Conservation (phyloP, 139 green algal genomes). For the Edaphochlamys debaryana region DNA sequence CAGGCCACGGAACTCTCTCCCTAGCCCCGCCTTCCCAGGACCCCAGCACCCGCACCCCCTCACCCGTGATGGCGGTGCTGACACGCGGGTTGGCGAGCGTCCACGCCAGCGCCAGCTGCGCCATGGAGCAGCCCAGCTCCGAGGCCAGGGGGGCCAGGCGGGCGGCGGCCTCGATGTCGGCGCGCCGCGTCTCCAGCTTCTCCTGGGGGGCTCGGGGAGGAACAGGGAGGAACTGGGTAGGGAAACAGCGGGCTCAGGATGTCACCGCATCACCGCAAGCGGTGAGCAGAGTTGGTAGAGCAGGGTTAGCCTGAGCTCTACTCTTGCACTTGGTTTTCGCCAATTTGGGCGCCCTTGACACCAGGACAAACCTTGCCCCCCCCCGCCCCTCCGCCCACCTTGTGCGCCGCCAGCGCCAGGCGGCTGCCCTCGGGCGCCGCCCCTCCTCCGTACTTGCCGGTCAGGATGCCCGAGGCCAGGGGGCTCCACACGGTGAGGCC, state of each 20-base stretch:
- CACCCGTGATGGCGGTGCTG: conserved; percentile 83
- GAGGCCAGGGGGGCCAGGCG: conserved; percentile 75
- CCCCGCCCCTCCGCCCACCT: conserved; percentile 53
- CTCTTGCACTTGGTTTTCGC: too few species aligned
- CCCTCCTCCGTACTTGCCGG: conserved; percentile 85
- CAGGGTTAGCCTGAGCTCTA: too few species aligned
- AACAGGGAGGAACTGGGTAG: not conserved
- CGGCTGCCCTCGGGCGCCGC: conserved; percentile 72
- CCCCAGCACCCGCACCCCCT: not conserved
- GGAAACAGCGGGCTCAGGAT: not conserved
- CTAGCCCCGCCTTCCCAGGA: too few species aligned
- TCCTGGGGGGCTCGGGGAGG: not conserved
- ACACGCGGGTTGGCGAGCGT: conserved; percentile 79
- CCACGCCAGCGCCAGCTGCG: conserved; percentile 87
- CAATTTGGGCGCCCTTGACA: not conserved
- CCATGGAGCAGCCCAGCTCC: conserved; percentile 72
- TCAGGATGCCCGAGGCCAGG: conserved; percentile 83
- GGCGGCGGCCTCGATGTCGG: conserved; percentile 27
- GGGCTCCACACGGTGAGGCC: conserved; percentile 87
- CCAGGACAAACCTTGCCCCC: not conserved
- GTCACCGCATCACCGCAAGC: too few species aligned
- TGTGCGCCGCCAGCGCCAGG: conserved; percentile 75
- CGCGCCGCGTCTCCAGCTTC: not conserved
- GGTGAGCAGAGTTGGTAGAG: too few species aligned
- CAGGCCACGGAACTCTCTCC: too few species aligned